Base-by-base conservation (phyloP, 352 stramenopile species). In the Globisporangium middletonii region DNA sequence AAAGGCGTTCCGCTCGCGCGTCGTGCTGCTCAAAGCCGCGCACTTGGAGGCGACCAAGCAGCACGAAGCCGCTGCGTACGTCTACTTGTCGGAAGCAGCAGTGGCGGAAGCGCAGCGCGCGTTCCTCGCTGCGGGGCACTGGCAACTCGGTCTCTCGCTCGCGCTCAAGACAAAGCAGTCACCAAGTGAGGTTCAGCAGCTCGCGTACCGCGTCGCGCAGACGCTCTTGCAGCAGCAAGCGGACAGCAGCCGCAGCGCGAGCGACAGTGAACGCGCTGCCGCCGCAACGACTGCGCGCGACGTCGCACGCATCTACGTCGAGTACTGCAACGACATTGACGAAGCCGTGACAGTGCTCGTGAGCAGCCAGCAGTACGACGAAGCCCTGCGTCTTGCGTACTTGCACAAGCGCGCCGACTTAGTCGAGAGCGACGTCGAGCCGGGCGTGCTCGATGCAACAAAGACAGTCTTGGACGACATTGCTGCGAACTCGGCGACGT, bases 271-370 rank as follows among this genome's bases (percentile, higher is more conserved):
- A 23, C 0, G 9, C 26, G 41, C 13, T n/a, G 27, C 46, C 1
- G 16, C 18, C 9, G 47, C 48, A 13, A 37, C 37, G 50, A 68
- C 73, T 46, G 55, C 80, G 6, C 43, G 74, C 0, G 69, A 66
- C 9, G 75, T 73, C 9, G 75, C 77, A 2, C 69, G 68, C 28
- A 79, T 92, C 33, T 88, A 87, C 55, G 68, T 79, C n/a, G 74
- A 92, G 55, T 90, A 92, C 51, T 88, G 79, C 53, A 64, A 73
- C 38, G 75, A 90, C 48, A 56, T 89, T 11, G 79, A 89, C 49
- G 83, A 89, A 67, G 83, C 76, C 0, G 75, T 92, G n/a, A 70
- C 73, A 5, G 58, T 88, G 37, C 44, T 92, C n/a, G 75, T 88
- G 27, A 44, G 62, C 0, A 71, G 83, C 57, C 77, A 84, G 30